A percentile compares a stretch with the other conserved stretches of the same genome.
phyloP scores from a whole-genome alignment of 805 yeast genomes.

The Kuraishia hungarica region DNA sequence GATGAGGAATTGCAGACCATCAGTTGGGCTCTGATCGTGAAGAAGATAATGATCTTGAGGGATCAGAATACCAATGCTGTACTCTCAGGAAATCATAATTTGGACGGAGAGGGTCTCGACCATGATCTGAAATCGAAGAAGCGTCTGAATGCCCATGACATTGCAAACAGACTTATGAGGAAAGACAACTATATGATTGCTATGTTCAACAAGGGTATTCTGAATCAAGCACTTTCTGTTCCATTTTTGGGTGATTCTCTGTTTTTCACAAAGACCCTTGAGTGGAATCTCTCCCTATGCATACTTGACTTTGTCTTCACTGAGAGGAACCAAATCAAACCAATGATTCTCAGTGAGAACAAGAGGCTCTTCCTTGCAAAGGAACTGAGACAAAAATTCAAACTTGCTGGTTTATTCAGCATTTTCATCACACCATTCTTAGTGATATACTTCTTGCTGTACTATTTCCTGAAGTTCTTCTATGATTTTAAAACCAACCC shows the following conservation, averaged over 20 bases:
- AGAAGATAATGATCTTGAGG: constrained; percentile 61
- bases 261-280: constrained; percentile 75
- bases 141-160: constrained; percentile 83
- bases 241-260: constrained; percentile 11
- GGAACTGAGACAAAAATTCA: constrained; percentile 71
- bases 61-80: constrained; percentile 82
- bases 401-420: constrained; percentile 81
- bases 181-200: constrained; percentile 93
- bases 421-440: constrained; percentile 79
- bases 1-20: constrained; percentile 88
- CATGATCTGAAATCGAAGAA: constrained; percentile 62
- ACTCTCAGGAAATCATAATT: constrained; percentile 30
- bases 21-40: constrained; percentile 84
- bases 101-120: constrained; percentile 19
- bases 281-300: constrained; percentile 90
- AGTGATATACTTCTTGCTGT: constrained; percentile 70
- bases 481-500: constrained; percentile 91
- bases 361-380: constrained; percentile 58
- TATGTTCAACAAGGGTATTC: constrained; percentile 65
- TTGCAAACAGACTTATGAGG: constrained; percentile 94
- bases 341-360: constrained; percentile 58
- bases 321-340: constrained; percentile 72
- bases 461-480: constrained; percentile 85
- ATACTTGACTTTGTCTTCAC: constrained; percentile 81
- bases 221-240: constrained; percentile 56